Percentiles rank a stretch among this genome's conserved stretches.
Conservation (phyloP, 2,329 filamentous ascomycete genomes). For the Aspergillus clavatus region DNA sequence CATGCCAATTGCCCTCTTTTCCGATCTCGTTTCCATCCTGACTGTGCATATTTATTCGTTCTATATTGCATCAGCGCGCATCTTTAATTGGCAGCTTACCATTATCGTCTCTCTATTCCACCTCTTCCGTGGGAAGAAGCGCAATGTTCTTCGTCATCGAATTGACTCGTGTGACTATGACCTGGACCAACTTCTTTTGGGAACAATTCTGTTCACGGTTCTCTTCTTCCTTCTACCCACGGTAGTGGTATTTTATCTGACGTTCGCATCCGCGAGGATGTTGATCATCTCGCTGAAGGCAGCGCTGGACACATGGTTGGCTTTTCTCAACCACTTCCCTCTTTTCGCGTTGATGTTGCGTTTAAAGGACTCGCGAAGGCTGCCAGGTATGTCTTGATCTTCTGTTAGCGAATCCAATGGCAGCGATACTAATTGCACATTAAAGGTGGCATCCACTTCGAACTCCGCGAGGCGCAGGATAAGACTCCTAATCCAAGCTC, state of each 20-base stretch:
- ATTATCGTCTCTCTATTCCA: constrained; percentile 98
- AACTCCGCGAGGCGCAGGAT: constrained; percentile 69
- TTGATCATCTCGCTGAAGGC: constrained; percentile 92
- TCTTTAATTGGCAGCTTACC: constrained; percentile 97
- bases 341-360: constrained; percentile 95
- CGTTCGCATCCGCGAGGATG: constrained; percentile 92
- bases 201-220: constrained; percentile 92
- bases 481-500: constrained; percentile 31
- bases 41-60: constrained; percentile 98
- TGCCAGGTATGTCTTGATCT: constrained; percentile 62
- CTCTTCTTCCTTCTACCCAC: constrained; percentile 93
- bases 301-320: constrained; percentile 81
- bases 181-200: constrained; percentile 89
- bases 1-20: constrained; percentile 94
- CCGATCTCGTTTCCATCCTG: constrained; percentile 82
- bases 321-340: constrained; percentile 94
- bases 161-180: constrained; percentile 99
- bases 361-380: constrained; percentile 82
- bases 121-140: constrained; percentile 95
- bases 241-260: constrained; percentile 92
- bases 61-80: constrained; percentile 91
- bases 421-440: constrained; percentile 1
- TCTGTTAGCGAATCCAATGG: background rate
- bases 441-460: constrained; percentile 82
- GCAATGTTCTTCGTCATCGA: constrained; percentile 92